Conservation (phyloP, 2,329 filamentous ascomycete species). For the Cladosporium sp. region DNA sequence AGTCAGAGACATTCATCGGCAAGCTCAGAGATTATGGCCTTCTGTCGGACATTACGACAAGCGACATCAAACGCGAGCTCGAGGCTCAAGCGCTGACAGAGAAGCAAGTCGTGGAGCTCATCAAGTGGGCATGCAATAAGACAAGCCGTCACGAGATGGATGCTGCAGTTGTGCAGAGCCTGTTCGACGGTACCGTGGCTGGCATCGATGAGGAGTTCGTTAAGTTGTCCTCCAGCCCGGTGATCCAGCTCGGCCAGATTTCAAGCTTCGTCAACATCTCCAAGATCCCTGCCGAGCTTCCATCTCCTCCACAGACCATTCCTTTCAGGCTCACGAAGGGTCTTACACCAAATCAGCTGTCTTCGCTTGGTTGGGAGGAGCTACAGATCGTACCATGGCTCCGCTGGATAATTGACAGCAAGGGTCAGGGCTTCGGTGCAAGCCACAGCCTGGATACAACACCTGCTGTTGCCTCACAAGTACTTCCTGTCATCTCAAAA, state of each 20-base stretch:
- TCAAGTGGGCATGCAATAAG: conserved; percentile 79
- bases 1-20: conserved; percentile 69
- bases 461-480: conserved; percentile 71
- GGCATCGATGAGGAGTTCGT: conserved; percentile 57
- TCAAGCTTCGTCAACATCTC: conserved; percentile 72
- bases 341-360: conserved; percentile 67
- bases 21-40: conserved; percentile 82
- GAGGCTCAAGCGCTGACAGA: conserved; percentile 78
- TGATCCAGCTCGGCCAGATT: conserved; percentile 77
- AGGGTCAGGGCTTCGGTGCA: conserved; percentile 58
- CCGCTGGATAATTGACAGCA: conserved; percentile 71
- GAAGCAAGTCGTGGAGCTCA: conserved; percentile 76
- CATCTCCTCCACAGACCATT: conserved; percentile 77
- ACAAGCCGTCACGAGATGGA: conserved; percentile 73
- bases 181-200: conserved; percentile 80
- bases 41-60: conserved; percentile 81
- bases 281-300: conserved; percentile 77
- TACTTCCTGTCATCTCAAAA: conserved; percentile 80
- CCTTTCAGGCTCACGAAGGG: conserved; percentile 79
- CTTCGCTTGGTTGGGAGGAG: conserved; percentile 82
- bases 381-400: conserved; percentile 86
- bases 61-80: conserved; percentile 81
- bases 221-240: conserved; percentile 60
- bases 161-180: conserved; percentile 60
- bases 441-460: conserved; percentile 71